Evolutionary conservation across 805 yeast species (phyloP).

Genomic region (Metschnikowia henanensis): DNA sequence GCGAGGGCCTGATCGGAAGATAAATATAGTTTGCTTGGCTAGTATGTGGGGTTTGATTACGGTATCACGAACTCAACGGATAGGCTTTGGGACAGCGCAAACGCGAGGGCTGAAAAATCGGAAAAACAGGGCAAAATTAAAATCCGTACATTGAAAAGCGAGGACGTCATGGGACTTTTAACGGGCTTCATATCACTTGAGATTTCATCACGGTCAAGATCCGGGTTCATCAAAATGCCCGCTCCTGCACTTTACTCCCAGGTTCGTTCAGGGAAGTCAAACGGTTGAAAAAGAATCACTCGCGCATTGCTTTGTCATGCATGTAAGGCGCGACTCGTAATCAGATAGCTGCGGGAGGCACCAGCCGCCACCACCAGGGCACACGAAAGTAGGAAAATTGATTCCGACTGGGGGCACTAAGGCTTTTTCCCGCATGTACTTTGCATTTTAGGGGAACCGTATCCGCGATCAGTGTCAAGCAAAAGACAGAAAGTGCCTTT

Average conservation of each 20-base stretch:
- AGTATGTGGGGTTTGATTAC: too few species aligned
- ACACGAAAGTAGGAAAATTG: background rate
- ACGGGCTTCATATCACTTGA: background rate
- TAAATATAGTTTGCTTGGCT: too few species aligned
- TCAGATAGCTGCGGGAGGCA: background rate
- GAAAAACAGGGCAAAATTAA: background rate
- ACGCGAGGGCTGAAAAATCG: background rate
- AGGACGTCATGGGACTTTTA: slow-evolving; percentile 4
- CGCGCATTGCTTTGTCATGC: slow-evolving; percentile 1
- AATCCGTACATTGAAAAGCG: background rate
- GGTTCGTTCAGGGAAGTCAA: slow-evolving; percentile 5
- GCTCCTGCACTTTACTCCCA: slow-evolving; percentile 4
- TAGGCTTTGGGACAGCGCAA: too few species aligned
- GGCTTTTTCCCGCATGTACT: background rate
- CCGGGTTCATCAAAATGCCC: slow-evolving; percentile 3
- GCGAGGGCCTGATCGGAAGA: too few species aligned
- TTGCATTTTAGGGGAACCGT: background rate
- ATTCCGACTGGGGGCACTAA: background rate
- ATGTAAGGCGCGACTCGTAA: slow-evolving; percentile 4
- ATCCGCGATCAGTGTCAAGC: background rate
- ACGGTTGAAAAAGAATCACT: slow-evolving; percentile 3
- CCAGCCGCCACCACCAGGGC: slow-evolving; percentile 1
- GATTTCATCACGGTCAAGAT: slow-evolving; percentile 1
- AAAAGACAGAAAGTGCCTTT: background rate
- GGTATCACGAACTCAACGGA: too few species aligned